A percentile compares a stretch with the other conserved stretches of the same genome.
Conservation (phyloP, 768 basidiomycete species). For the Mycena epipterygia region DNA sequence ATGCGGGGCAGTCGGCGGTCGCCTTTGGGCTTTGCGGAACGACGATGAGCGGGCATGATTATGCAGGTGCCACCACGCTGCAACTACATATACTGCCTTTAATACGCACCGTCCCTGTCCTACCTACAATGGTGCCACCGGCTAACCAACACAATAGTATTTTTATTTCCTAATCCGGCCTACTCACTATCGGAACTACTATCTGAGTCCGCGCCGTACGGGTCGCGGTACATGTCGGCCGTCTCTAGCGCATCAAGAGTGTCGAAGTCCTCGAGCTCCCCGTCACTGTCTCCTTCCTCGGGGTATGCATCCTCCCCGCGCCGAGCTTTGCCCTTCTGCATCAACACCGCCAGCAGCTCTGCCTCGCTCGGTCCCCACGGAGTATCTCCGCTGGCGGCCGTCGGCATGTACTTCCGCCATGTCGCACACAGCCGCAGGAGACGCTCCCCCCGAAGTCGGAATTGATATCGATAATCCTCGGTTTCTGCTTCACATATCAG, state of each 20-base stretch:
- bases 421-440: slow-evolving; percentile 6
- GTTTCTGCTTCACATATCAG: background rate
- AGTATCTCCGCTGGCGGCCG: background rate
- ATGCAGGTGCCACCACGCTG: too few species aligned
- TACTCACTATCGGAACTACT: too few species aligned
- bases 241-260: background rate
- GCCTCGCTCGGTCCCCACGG: background rate
- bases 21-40: too few species aligned
- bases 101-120: too few species aligned
- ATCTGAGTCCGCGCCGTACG: background rate
- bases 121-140: too few species aligned
- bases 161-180: too few species aligned
- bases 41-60: too few species aligned
- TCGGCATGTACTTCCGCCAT: slow-evolving; percentile 8
- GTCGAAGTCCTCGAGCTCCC: background rate
- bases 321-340: background rate
- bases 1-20: too few species aligned
- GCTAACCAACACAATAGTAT: too few species aligned
- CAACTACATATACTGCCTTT: too few species aligned
- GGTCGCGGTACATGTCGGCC: background rate
- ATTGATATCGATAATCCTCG: slow-evolving; percentile 11
- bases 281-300: background rate
- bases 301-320: background rate
- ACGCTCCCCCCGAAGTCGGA: background rate
- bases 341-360: background rate